Conservation (phyloP, 2,329 filamentous ascomycete genomes). For the Metarhizium robertsii region DNA sequence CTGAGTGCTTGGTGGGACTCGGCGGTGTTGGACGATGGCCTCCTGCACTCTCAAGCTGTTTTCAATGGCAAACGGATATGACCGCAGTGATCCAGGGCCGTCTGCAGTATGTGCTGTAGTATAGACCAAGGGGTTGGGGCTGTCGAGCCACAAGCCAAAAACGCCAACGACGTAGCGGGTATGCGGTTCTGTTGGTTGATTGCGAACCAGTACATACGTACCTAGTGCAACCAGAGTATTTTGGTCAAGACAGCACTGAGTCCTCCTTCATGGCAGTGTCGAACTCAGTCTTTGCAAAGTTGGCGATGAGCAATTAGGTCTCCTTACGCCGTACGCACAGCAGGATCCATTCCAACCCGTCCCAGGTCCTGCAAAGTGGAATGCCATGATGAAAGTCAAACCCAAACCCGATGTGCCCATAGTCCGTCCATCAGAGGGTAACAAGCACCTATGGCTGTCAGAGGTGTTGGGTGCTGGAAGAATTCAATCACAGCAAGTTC, state of each 20-base stretch:
- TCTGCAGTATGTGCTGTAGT: background rate
- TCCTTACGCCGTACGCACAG: background rate
- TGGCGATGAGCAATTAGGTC: background rate
- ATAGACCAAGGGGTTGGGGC: background rate
- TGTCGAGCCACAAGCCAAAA: background rate
- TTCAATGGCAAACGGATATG: background rate
- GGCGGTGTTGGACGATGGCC: conserved; percentile 9
- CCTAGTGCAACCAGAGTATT: background rate
- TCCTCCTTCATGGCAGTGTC: background rate
- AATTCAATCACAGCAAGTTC: background rate
- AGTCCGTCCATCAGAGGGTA: background rate
- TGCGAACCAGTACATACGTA: too few relatives aligned
- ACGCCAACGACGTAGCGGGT: background rate
- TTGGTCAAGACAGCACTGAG: background rate
- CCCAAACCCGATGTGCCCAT: background rate
- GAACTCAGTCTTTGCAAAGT: background rate
- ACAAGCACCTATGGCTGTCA: background rate
- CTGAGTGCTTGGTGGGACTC: background rate
- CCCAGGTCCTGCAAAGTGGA: background rate
- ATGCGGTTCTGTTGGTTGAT: background rate
- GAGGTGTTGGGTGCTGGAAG: background rate
- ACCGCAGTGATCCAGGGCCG: background rate
- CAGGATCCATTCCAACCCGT: background rate
- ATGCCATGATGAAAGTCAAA: background rate
- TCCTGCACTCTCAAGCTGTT: background rate